Base-by-base conservation (phyloP, 176 grass and related monocot genomes). In the Pontederia paniculata region DNA sequence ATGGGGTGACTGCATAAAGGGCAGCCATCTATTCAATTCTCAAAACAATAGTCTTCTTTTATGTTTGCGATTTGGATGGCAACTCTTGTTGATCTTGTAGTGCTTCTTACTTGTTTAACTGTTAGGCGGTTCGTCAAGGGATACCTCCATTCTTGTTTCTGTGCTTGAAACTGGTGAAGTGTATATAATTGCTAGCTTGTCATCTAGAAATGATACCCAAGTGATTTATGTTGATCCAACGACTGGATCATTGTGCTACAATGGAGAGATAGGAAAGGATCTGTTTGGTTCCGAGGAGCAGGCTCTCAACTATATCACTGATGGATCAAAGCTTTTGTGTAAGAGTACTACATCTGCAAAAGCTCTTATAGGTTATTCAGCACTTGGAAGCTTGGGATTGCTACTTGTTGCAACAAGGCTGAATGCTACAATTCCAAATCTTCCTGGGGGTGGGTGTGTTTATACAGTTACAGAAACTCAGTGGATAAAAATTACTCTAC, bases 401-500 rank as follows among this genome's bases (percentile, higher is more conserved):
- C 78, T 98, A 67, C 63, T 98, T 57, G 83, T 98, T 43, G 93
- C 83, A 0, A 98, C 86, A 7, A 84, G 80, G 73, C 18, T 88
- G 28, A 88, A 54, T 21, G 72, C 55, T 11, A 82, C 77, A 0
- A 78, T 91, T 14, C 83, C 83, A 9, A 53, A 62, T 68, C 62
- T 98, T 22, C 93, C 86, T 63, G 93, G 86, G 60, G 93, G 86
- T 21, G 93, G 93, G 17, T 84, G 80, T 47, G 51, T 98, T 65
- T 75, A 77, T 62, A 91, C 86, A 8, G 75, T 98, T 16, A 61
- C 23, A 2, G 93, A 98, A 77, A 91, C 69, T 62, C 83, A 84
- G 52, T 88, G 93, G 93, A 84, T 98, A 52, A 98, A 88, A 62
- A 41, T 98, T 67, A 86, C 82, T 42, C 66, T 98, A 54, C 86